Base-by-base conservation (phyloP, 176 grass and related monocot species). In the Oryza australiensis region DNA sequence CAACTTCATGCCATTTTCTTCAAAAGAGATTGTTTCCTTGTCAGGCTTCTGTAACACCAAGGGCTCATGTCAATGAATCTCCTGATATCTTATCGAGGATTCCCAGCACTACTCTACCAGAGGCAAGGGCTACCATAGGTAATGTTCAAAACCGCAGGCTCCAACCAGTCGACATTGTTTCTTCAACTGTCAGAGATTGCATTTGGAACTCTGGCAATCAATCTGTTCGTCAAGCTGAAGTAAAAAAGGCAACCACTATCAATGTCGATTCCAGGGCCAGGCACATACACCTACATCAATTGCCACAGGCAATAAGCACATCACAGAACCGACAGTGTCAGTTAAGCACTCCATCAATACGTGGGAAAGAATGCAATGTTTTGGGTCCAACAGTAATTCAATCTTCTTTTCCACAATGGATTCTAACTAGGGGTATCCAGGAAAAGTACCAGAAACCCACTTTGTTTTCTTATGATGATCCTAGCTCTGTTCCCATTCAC, bases 331-430 rank as follows among this genome's bases (percentile, higher is more conserved):
- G 72, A 68, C 72, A 77, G 15, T n/a, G 65, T 24, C 68, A 74
- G 37, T 87, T 76, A 18, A 43, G 48, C 80, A 76, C 75, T 51
- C 46, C 78, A 80, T 64, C 82, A 73, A 71, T 51, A 33, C 29
- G 40, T 73, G 72, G 45, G 45, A 69, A 85, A 70, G 51, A 80
- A 41, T 37, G 57, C 64, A 78, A 42, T 82, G 71, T 79, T 59
- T 22, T 82, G 59, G 64, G 73, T 73, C 53, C 87, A 89, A 29
- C 85, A 74, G 73, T n/a, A 68, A 86, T 71, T 45, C 84, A 76
- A 76, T 77, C 86, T 87, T 80, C 62, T 75, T 78, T 83, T 83
- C 75, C 93, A 18, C 79, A 86, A 30, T 83, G 82, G 48, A 29
- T 76, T 66, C 37, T 83, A 85, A 74, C 73, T 55, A 72, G 26